Conservation (phyloP, 148 eudicot species). For the Nepenthes mirabilis region DNA sequence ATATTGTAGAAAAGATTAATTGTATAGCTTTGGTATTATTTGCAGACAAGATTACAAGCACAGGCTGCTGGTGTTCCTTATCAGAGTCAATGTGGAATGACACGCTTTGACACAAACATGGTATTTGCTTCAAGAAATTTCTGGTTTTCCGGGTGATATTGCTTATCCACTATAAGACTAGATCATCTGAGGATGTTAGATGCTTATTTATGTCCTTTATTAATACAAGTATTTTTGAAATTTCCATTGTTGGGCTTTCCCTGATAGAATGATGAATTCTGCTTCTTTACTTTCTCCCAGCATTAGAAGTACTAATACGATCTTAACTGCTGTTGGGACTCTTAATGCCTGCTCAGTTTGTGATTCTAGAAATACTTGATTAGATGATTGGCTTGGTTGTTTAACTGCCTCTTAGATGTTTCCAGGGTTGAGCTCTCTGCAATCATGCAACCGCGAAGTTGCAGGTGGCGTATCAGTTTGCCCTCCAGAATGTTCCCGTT, state of each 20-base stretch:
- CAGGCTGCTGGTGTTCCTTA: conserved; percentile 85
- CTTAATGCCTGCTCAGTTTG: no score
- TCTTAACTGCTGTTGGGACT: no score
- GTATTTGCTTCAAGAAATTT: conserved; percentile 17
- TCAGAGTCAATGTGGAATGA: conserved; percentile 24
- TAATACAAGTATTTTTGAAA: no score
- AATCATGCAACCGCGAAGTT: conserved; percentile 24
- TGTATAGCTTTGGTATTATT: conserved; percentile 2
- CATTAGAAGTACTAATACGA: no score
- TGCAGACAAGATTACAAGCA: conserved; percentile 93
- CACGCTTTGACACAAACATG: conserved; percentile 37
- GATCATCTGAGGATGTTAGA: no score
- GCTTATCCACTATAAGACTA: neutral
- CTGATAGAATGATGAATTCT: no score
- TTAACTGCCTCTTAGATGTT: conserved; percentile 38
- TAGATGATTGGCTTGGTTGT: neutral
- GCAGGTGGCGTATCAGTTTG: conserved; percentile 29
- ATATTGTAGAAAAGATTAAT: neutral
- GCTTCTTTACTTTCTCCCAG: no score
- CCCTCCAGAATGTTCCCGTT: conserved; percentile 38
- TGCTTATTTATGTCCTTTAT: no score
- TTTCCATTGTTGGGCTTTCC: no score
- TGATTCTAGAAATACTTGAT: neutral
- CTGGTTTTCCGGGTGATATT: neutral
- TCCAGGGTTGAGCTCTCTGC: conserved; percentile 31